Conservation (phyloP, 371 early-diverging fungal species). For the Rhizomucor miehei region DNA sequence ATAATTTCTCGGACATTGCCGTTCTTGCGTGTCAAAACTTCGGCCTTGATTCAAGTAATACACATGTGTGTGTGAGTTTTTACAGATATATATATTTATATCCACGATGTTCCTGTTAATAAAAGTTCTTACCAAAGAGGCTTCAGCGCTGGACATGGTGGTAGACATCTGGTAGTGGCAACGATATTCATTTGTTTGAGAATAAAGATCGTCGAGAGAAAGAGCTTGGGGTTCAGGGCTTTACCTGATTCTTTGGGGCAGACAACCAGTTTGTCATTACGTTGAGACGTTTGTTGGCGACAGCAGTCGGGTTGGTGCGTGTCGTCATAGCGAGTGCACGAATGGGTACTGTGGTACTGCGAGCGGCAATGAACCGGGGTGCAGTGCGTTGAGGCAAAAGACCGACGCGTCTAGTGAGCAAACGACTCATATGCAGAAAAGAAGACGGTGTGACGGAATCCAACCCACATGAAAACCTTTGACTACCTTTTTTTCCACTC, state of each 20-base stretch:
- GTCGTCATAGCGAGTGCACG: slow-evolving; percentile 10
- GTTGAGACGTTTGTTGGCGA: slow-evolving; percentile 24
- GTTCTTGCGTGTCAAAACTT: slow-evolving; percentile 48
- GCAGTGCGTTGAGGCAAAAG: slow-evolving; percentile 12
- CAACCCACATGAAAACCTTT: not conserved
- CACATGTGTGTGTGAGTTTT: no score
- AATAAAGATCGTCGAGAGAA: slow-evolving; percentile 3
- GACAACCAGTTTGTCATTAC: slow-evolving; percentile 19
- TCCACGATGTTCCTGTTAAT: not conserved
- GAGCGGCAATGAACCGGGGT: slow-evolving; percentile 1
- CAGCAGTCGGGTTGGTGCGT: slow-evolving; percentile 1
- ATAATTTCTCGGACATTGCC: slow-evolving; percentile 49
- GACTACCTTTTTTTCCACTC: not conserved
- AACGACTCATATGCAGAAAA: slow-evolving; percentile 27
- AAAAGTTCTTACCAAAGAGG: slow-evolving; percentile 24
- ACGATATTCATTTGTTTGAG: not conserved
- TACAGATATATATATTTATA: no score
- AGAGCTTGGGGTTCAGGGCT: not conserved
- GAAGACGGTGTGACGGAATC: slow-evolving; percentile 4
- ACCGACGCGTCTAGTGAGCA: slow-evolving; percentile 24
- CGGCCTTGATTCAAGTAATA: slow-evolving; percentile 28
- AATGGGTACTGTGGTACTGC: slow-evolving; percentile 5
- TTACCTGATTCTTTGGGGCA: slow-evolving; percentile 7
- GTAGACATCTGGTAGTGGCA: slow-evolving; percentile 31
- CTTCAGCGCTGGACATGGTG: slow-evolving; percentile 26